Base-by-base conservation (phyloP, 2,329 filamentous ascomycete genomes). In the Nigrospora oryzae region DNA sequence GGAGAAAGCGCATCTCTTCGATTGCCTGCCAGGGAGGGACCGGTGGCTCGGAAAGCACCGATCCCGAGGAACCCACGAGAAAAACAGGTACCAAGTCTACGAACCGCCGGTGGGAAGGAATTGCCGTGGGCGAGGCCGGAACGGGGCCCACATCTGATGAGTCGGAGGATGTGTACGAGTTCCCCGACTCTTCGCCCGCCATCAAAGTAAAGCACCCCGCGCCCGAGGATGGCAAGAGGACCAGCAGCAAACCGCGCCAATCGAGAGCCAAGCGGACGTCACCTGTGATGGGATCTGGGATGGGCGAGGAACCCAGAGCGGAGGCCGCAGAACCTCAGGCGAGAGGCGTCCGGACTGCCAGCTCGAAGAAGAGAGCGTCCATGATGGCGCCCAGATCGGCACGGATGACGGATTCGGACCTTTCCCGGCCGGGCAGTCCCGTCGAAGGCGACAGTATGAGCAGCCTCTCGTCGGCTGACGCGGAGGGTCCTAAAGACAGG, bases 161-260 rank as follows among this genome's bases (percentile, higher is more conserved):
- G 13, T 23, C 59, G 8, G 33, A 19, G 11, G 77, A 81, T 51
- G 64, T 78, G 7, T 80, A 81, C 50, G 75, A 80, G 45, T 78
- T 81, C 50, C 65, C 65, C 7, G 66, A 63, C 46, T 69, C 70
- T 3, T 74, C 75, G 5, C 71, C 73, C 1, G 49, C 46, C 42
- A 42, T 62, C 33, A 50, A 50, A 17, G 41, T 51, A 10, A 55
- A 55, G 46, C 47, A 50, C 11, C 28, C 49, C n/a, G 41, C 36
- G 13, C 34, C 34, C 12, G 44, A 41, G 16, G 36, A 38, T 8
- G 39, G 15, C 17, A 61, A 62, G 36, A 56, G 56, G 41, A 41
- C 51, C 16, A 51, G 46, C 32, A 54, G 49, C 11, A 43, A 38
- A 34, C 55, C 59, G 11, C 66, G 68, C 12, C 57, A 57, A 38